Percentiles rank a stretch among this genome's conserved stretches.
These are phyloP conservation scores for Fusarium transvaalense DNA, from an alignment of 2,329 filamentous ascomycete genomes.

Conservation along the genomic window DNA sequence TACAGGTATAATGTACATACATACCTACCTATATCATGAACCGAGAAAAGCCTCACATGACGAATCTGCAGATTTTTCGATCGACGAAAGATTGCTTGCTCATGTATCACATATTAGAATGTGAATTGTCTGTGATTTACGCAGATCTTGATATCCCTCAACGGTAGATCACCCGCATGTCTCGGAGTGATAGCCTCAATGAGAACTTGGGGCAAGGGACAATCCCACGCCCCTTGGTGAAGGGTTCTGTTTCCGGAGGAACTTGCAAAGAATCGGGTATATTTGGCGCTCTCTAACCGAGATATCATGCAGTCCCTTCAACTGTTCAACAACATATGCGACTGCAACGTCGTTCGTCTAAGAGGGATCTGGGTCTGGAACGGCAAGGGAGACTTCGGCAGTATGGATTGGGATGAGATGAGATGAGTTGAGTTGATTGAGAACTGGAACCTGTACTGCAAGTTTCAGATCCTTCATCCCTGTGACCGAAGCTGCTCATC, in stretches of 20 bases:
- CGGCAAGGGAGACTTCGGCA: slow-evolving; percentile 14
- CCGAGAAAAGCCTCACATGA: not conserved
- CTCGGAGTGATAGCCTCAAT: slow-evolving; percentile 23
- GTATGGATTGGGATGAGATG: not conserved
- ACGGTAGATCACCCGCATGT: slow-evolving; percentile 31
- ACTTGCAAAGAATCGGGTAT: not conserved
- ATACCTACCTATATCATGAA: not conserved
- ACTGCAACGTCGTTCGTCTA: not conserved
- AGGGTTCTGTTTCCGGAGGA: slow-evolving; percentile 3
- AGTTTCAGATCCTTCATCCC: not conserved
- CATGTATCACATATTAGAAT: slow-evolving; percentile 23
- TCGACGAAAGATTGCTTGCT: not conserved
- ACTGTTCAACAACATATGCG: not conserved
- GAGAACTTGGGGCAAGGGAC: not conserved
- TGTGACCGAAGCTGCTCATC: not conserved
- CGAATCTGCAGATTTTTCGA: not conserved
- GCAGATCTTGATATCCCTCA: slow-evolving; percentile 29
- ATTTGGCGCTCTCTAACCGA: not conserved
- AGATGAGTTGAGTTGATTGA: not conserved
- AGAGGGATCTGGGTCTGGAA: slow-evolving; percentile 3
- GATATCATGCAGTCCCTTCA: not conserved
- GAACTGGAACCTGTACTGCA: slow-evolving; percentile 2
- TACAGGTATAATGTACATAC: not conserved
- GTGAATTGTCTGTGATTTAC: slow-evolving; percentile 31
- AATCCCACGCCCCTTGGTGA: slow-evolving; percentile 1